Base-by-base conservation (phyloP, 495 filamentous ascomycete genomes). In the Lepidopterella palustris region DNA sequence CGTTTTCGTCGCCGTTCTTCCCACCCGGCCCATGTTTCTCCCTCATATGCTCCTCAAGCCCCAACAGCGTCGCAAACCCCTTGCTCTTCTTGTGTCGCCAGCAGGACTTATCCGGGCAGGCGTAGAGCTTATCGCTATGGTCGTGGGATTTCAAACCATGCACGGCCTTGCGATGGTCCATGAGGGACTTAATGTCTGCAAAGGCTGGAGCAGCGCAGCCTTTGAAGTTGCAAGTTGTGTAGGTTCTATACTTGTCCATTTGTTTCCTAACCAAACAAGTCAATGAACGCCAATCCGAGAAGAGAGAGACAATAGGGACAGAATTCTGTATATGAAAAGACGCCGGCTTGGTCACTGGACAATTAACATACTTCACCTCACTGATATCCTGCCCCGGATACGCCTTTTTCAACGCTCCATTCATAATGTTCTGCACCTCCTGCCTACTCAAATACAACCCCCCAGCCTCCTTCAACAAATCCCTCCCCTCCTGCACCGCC, bases 241-340 rank as follows among this genome's bases (percentile, higher is more conserved):
- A 64, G 15, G 59, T 64, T 29, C 57, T 64, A 45, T 64, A 64
- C 53, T 60, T 64, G 21, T 64, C 62, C 62, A 64, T 60, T 31
- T 57, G 52, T 53, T 52, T 57, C 26, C 47, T 50, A 15, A 27
- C n/a, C n/a, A n/a, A n/a, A n/a, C n/a, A n/a, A n/a, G n/a, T n/a
- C n/a, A n/a, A n/a, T n/a, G n/a, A n/a, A n/a, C n/a, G n/a, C n/a
- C n/a, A n/a, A n/a, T n/a, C n/a, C n/a, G n/a, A n/a, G n/a, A n/a
- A n/a, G n/a, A n/a, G n/a, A n/a, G n/a, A n/a, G n/a, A n/a, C n/a
- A n/a, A n/a, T n/a, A n/a, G n/a, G n/a, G n/a, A n/a, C n/a, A n/a
- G n/a, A n/a, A n/a, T n/a, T n/a, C n/a, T n/a, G n/a, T n/a, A n/a
- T n/a, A n/a, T n/a, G n/a, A n/a, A n/a, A n/a, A n/a, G n/a, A n/a